A percentile compares a stretch with the other conserved stretches of the same genome.
Evolutionary conservation across 306 rosid genomes (phyloP).

Genomic region (Malus asiatica): DNA sequence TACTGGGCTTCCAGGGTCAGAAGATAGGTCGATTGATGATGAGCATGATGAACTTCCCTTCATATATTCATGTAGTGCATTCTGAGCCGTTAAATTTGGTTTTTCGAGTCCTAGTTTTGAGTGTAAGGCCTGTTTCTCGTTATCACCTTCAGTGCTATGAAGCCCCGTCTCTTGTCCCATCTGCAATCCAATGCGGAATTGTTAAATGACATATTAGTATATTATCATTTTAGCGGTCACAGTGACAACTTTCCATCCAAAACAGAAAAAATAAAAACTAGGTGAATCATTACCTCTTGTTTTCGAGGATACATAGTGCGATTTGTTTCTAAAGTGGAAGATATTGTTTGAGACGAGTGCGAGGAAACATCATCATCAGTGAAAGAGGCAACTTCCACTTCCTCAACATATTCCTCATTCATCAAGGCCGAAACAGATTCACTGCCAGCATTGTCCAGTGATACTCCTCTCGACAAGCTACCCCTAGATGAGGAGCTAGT

Average conservation of each 20-base stretch:
- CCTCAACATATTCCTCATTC: conserved; percentile 69
- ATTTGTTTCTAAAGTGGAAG: conserved; percentile 35
- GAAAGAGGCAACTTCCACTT: conserved; percentile 59
- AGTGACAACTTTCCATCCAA: background rate
- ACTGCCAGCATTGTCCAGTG: conserved; percentile 39
- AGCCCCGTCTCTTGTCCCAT: conserved; percentile 28
- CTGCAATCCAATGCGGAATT: conserved; percentile 36
- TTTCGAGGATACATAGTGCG: conserved; percentile 26
- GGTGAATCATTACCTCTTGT: conserved; percentile 51
- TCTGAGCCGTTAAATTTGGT: conserved; percentile 30
- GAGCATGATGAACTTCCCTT: conserved; percentile 45
- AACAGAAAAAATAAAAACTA: background rate
- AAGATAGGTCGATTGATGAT: conserved; percentile 50
- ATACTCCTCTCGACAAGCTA: conserved; percentile 35
- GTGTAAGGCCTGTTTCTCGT: conserved; percentile 27
- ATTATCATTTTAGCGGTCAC: background rate
- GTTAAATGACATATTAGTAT: background rate
- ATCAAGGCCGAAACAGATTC: conserved; percentile 61
- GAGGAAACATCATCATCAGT: conserved; percentile 96
- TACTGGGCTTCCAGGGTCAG: conserved; percentile 58
- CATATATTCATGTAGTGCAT: conserved; percentile 22
- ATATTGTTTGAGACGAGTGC: conserved; percentile 57
- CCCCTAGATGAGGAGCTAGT: conserved; percentile 37
- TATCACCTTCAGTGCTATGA: conserved; percentile 24
- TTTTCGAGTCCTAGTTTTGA: conserved; percentile 40